A percentile compares a stretch with the other conserved stretches of the same genome.
These are phyloP conservation scores for Capsicum rhomboideum DNA, from an alignment of 257 asterid species.

Conservation along the genomic window DNA sequence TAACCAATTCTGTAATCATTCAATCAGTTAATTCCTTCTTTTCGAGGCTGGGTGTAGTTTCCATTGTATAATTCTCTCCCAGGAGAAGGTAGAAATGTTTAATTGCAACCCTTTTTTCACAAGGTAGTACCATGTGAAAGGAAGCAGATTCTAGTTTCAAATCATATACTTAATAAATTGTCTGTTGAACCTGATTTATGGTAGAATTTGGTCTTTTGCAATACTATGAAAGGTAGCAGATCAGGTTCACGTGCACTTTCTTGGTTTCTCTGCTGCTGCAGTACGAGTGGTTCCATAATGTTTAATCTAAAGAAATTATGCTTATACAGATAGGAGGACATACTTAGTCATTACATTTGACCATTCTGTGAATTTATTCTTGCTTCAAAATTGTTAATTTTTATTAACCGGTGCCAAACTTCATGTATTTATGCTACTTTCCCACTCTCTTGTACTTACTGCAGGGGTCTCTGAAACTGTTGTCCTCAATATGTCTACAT, in stretches of 20 bases:
- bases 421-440: neutral
- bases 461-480: conserved; percentile 92
- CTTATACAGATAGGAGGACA: neutral
- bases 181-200: neutral
- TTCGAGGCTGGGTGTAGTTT: neutral
- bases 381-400: neutral
- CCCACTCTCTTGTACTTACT: conserved; percentile 1
- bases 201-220: neutral
- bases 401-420: neutral
- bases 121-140: neutral
- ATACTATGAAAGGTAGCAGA: neutral
- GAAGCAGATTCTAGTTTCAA: neutral
- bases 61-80: neutral
- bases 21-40: neutral
- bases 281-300: neutral
- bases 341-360: neutral
- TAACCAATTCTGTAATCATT: neutral
- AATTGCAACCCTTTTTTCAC: neutral
- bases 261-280: neutral
- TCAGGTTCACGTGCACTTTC: neutral
- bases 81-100: neutral
- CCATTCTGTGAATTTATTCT: neutral
- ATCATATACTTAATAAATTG: neutral
- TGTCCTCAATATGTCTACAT: conserved; percentile 92
- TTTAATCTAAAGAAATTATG: neutral